Base-by-base conservation (phyloP, 164 flowering plant genomes). In the Umbilicus rupestris region DNA sequence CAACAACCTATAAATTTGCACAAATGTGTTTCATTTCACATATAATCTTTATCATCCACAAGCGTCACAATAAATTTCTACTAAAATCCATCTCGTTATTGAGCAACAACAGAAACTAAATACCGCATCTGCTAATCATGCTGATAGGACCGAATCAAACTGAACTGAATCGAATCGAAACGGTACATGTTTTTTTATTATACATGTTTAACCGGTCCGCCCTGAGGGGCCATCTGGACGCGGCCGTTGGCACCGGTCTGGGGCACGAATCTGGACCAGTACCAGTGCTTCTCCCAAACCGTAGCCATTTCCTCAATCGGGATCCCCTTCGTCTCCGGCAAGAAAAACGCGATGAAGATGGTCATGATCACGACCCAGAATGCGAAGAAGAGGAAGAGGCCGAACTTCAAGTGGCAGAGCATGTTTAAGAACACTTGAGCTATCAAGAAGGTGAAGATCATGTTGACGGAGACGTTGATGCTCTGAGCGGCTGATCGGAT, bases 401-500 rank as follows among this genome's bases (percentile, higher is more conserved):
- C 92, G 67, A 86, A 92, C 73, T 92, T 92, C 75, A 92, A 29
- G 71, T 84, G 87, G 73, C 97, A 92, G 4, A 92, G 81, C 96
- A 92, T 81, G 8, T 68, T 67, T 30, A 92, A 65, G 87, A 92
- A 92, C n/a, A 82, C 44, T 67, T 92, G 92, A 0, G 94, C 94
- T 0, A 92, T 77, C 5, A 73, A 5, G 70, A 92, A 89, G 2
- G 97, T 89, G 90, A 87, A 89, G 41, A 92, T 7, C 93, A 92
- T 89, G 86, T 87, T 87, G 1, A 84, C 83, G 0, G 97, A 84
- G 0, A 87, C 96, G 47, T 79, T 89, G 69, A 87, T 66, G 73
- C 96, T 89, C 69, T 87, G 92, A 0, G 92, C 97, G 0, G 92
- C 96, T 0, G 97, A 89, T 17, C 97, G 79, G 71, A 91, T 89